phyloP scores from a whole-genome alignment of 129 eudicot genomes.

The Solidago caesia region DNA sequence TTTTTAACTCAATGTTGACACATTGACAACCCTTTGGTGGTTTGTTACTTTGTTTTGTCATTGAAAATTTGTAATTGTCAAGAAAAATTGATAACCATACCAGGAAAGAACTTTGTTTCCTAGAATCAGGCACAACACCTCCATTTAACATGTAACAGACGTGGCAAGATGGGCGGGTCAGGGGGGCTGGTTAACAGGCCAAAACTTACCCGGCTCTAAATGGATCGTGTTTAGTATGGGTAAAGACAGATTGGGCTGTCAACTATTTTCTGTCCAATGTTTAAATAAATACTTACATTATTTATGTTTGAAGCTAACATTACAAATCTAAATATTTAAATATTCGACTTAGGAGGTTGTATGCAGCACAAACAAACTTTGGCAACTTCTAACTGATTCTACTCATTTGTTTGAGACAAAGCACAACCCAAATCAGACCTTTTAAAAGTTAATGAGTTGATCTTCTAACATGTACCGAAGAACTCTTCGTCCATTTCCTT shows the following conservation, averaged over 20 bases:
- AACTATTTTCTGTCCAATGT: not conserved
- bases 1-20: too few relatives aligned
- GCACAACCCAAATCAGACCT: not conserved
- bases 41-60: too few relatives aligned
- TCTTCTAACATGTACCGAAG: not conserved
- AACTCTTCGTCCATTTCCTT: not conserved
- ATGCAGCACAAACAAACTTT: not conserved
- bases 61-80: not conserved
- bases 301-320: not conserved
- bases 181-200: not conserved
- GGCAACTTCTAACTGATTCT: not conserved
- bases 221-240: not conserved
- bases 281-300: not conserved
- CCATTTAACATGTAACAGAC: not conserved
- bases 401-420: not conserved
- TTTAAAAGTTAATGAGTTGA: not conserved
- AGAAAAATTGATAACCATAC: slow-evolving; percentile 13
- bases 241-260: not conserved
- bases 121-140: slow-evolving; percentile 8
- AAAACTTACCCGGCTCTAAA: not conserved
- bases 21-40: too few relatives aligned
- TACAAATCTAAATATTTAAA: not conserved
- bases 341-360: not conserved
- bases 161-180: not conserved
- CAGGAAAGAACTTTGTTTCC: slow-evolving; percentile 6